phyloP scores from a whole-genome alignment of 148 eudicot genomes.

The Heliosperma pusillum region DNA sequence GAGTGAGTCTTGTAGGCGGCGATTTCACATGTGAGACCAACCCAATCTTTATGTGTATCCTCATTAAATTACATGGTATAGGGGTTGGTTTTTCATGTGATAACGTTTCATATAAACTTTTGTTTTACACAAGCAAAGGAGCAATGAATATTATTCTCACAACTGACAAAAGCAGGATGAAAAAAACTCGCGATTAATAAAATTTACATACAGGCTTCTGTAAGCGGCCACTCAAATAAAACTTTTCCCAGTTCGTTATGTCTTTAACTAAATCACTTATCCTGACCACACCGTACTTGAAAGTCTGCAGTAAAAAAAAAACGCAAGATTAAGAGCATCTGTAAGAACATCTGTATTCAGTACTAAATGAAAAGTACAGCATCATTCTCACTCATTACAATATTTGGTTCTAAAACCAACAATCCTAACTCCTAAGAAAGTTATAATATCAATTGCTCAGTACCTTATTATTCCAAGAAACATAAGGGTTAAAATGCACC shows the following conservation, averaged over 20 bases:
- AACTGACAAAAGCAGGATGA: background rate
- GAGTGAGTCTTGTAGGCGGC: background rate
- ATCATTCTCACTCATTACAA: background rate
- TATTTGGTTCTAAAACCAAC: background rate
- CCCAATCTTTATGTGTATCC: too few species aligned
- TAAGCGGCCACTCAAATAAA: conserved; percentile 85
- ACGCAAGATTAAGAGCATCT: background rate
- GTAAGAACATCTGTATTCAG: background rate
- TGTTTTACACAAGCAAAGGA: background rate
- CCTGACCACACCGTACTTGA: conserved; percentile 90
- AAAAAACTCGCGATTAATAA: background rate
- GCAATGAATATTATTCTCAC: conserved; percentile 3
- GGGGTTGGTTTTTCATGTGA: background rate
- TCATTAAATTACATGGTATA: too few species aligned
- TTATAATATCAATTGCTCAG: background rate
- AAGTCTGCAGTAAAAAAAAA: conserved; percentile 38
- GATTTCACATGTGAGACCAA: background rate
- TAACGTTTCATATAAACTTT: background rate
- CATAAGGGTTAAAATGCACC: conserved; percentile 92
- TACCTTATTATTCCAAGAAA: conserved; percentile 65
- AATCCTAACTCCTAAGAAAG: background rate
- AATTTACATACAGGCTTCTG: conserved; percentile 79
- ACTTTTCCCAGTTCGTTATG: conserved; percentile 65
- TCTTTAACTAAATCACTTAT: conserved; percentile 75
- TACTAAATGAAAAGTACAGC: conserved; percentile 1